Percentiles rank a stretch among this genome's conserved stretches.
phyloP scores from a whole-genome alignment of 1,139 yeast species.

The Yamadazyma diospyri region DNA sequence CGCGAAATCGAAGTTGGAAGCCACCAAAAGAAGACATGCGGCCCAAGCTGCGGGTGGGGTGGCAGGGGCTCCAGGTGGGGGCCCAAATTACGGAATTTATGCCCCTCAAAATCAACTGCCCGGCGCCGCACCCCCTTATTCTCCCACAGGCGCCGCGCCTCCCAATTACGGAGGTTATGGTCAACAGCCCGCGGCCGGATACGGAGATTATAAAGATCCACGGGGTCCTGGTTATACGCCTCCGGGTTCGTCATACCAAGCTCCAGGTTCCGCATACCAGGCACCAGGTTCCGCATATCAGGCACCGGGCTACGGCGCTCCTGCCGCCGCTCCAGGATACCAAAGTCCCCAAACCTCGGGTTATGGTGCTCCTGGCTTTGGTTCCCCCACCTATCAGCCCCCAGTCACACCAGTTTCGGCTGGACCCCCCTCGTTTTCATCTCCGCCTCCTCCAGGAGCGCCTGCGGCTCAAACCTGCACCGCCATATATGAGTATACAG shows the following conservation, averaged over 20 bases:
- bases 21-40: conserved; percentile 75
- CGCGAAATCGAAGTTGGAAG: conserved; percentile 78
- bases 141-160: conserved; percentile 17
- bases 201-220: conserved; percentile 17
- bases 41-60: conserved; percentile 33
- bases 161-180: conserved; percentile 6
- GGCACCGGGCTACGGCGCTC: conserved; percentile 17
- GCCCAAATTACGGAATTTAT: conserved; percentile 30
- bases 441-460: conserved; percentile 37
- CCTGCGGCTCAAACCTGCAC: conserved; percentile 58
- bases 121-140: conserved; percentile 4
- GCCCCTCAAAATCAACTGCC: conserved; percentile 9
- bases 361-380: not conserved
- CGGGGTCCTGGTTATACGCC: conserved; percentile 17
- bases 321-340: conserved; percentile 14
- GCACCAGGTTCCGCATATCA: conserved; percentile 18
- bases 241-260: conserved; percentile 6
- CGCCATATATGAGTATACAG: conserved; percentile 72
- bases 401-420: conserved; percentile 10
- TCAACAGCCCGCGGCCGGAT: conserved; percentile 5
- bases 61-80: conserved; percentile 15
- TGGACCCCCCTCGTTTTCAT: conserved; percentile 2
- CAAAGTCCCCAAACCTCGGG: conserved; percentile 12
- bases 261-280: conserved; percentile 10
- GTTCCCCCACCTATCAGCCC: conserved; percentile 12